Evolutionary conservation across 2,329 filamentous ascomycete species (phyloP).

Genomic region (Aspergillus flavus): DNA sequence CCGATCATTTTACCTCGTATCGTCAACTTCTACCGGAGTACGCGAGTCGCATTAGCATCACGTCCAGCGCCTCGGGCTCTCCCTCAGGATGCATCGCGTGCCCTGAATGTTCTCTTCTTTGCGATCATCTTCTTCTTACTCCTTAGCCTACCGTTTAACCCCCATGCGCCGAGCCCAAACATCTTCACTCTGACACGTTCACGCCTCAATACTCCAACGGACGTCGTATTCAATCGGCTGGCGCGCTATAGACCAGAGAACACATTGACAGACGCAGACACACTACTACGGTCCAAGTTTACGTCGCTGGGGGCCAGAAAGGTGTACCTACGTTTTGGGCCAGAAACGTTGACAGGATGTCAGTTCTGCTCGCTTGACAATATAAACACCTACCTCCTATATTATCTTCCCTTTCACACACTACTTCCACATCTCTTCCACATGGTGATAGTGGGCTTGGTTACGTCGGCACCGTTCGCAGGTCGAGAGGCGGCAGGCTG

Average conservation of each 20-base stretch:
- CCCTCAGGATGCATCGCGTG: constrained; percentile 37
- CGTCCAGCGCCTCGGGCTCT: constrained; percentile 42
- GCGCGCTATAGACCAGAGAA: constrained; percentile 44
- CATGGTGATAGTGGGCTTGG: constrained; percentile 69
- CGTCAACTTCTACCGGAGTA: constrained; percentile 40
- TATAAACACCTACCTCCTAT: constrained; percentile 72
- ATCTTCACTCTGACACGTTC: constrained; percentile 77
- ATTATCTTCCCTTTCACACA: constrained; percentile 70
- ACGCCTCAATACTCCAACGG: constrained; percentile 80
- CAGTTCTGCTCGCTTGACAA: constrained; percentile 79
- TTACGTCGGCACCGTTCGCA: constrained; percentile 69
- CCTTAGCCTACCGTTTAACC: constrained; percentile 69
- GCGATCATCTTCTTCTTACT: constrained; percentile 57
- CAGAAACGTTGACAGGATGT: constrained; percentile 71
- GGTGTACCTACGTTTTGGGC: constrained; percentile 82
- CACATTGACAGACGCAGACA: constrained; percentile 58
- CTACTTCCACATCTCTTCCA: constrained; percentile 79
- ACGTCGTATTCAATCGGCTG: constrained; percentile 81
- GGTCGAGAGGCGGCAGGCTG: constrained; percentile 68
- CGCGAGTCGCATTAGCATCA: constrained; percentile 36
- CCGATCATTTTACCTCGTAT: constrained; percentile 44
- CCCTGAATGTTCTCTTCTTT: constrained; percentile 56
- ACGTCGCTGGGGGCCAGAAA: constrained; percentile 71
- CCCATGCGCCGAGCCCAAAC: constrained; percentile 58
- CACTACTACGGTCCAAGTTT: constrained; percentile 68